Percentiles rank a stretch among this genome's conserved stretches.
phyloP scores from a whole-genome alignment of 768 basidiomycete species.

The Pulveroboletus sp. region DNA sequence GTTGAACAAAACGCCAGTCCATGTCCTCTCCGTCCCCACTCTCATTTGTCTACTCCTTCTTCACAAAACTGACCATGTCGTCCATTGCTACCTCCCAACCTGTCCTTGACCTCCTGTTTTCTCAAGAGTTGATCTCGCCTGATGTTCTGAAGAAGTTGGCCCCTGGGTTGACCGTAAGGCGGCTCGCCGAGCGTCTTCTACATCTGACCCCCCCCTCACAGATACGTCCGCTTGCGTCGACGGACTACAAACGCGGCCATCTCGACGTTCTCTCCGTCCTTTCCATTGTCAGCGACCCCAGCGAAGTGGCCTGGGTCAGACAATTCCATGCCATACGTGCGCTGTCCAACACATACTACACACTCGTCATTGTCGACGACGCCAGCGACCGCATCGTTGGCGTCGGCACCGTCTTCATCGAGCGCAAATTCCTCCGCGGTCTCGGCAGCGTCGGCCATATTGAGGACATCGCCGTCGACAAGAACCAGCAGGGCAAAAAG shows the following conservation, averaged over 20 bases:
- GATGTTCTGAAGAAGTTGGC: constrained; percentile 59
- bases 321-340: constrained; percentile 61
- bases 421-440: constrained; percentile 89
- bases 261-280: constrained; percentile 75
- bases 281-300: constrained; percentile 62
- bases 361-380: constrained; percentile 78
- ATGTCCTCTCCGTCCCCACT: background rate
- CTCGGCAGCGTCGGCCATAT: constrained; percentile 92
- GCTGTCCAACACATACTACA: constrained; percentile 67
- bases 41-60: background rate
- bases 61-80: constrained; percentile 6
- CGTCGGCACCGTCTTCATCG: constrained; percentile 79
- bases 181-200: background rate
- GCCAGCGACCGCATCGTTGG: constrained; percentile 75
- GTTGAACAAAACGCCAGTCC: background rate
- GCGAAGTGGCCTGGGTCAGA: constrained; percentile 60
- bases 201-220: constrained; percentile 28
- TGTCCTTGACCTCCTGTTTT: constrained; percentile 74
- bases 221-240: constrained; percentile 87
- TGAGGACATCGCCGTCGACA: constrained; percentile 95
- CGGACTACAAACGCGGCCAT: constrained; percentile 80
- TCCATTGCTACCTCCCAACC: constrained; percentile 45
- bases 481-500: constrained; percentile 85
- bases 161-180: constrained; percentile 33
- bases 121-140: constrained; percentile 61